Percentiles rank a stretch among this genome's conserved stretches.
Conservation (phyloP, 495 filamentous ascomycete species). For the Jackrogersella multiformis region DNA sequence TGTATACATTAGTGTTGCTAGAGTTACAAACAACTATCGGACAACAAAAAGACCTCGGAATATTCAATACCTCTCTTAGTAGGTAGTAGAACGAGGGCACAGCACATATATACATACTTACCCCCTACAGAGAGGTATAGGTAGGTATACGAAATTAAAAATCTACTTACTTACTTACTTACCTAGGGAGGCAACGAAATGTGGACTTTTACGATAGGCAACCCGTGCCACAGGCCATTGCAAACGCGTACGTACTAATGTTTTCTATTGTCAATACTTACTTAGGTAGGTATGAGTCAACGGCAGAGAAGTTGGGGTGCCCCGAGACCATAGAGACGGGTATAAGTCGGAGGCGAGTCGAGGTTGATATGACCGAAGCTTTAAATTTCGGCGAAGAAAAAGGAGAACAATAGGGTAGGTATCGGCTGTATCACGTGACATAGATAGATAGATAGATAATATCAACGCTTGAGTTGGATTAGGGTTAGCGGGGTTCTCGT, state of each 20-base stretch:
- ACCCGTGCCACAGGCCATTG: neutral
- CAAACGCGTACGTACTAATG: neutral
- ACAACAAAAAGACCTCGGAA: no score
- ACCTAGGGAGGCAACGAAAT: neutral
- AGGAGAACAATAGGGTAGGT: neutral
- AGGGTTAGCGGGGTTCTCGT: neutral
- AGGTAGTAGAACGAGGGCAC: no score
- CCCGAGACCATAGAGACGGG: constrained; percentile 20
- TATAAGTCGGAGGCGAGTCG: constrained; percentile 24
- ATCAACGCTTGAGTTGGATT: neutral
- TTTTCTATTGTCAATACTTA: constrained; percentile 1
- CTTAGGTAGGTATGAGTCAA: no score
- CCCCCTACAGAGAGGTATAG: neutral
- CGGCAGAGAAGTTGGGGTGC: constrained; percentile 26
- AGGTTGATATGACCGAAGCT: constrained; percentile 24
- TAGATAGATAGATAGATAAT: no score
- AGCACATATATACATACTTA: neutral
- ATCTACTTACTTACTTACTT: neutral
- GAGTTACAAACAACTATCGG: neutral
- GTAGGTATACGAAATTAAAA: neutral
- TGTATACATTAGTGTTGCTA: neutral
- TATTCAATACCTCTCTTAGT: no score
- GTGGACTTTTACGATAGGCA: neutral
- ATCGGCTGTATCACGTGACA: constrained; percentile 25
- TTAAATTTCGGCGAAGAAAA: neutral